Evolutionary conservation across 2,329 filamentous ascomycete species (phyloP), one percentile per base, ranked within the genome.

Genomic region (Epichloe sylvatica): DNA sequence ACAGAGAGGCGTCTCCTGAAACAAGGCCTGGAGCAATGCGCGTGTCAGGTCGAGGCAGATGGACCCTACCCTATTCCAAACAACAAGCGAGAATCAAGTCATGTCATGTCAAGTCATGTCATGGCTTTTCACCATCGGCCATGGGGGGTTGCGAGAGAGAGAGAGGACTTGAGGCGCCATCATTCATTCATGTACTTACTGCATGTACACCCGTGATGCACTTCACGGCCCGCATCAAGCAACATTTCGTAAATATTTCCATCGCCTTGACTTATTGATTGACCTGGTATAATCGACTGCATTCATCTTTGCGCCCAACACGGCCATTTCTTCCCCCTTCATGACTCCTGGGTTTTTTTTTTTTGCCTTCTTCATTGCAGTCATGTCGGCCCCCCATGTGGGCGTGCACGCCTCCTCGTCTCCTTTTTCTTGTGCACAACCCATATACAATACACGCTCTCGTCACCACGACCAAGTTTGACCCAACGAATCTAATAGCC

Each of bases 261-360:
- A 30, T 42, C 35, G 25, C 23, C 19, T 35, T 47, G 25, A 19
- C n/a, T 13, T 37, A 13, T 37, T 34, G 9, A n/a, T 49, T 15
- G 47, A 49, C 47, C 38, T 49, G 47, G 40, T 45, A 44, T 45
- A 44, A 49, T 43, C 11, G 47, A 39, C n/a, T 33, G 47, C 35
- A 19, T 13, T 19, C 33, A 39, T 25, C 9, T 41, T 19, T 30
- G 34, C 42, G 15, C 8, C 15, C 35, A 45, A 11, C 35, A 30
- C 35, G 5, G 6, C 45, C 45, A 39, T 46, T 12, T 8, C 34
- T 11, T 7, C 34, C 25, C 12, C 12, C 2, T 9, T 7, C 17
- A 36, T 38, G 17, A 7, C 2, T 11, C 38, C 41, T 19, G 5
- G 3, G 3, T 19, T 19, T 6, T 23, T 23, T 23, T 7, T 25